Evolutionary conservation across 495 filamentous ascomycete species (phyloP).

Genomic region (Aspergillus campestris): DNA sequence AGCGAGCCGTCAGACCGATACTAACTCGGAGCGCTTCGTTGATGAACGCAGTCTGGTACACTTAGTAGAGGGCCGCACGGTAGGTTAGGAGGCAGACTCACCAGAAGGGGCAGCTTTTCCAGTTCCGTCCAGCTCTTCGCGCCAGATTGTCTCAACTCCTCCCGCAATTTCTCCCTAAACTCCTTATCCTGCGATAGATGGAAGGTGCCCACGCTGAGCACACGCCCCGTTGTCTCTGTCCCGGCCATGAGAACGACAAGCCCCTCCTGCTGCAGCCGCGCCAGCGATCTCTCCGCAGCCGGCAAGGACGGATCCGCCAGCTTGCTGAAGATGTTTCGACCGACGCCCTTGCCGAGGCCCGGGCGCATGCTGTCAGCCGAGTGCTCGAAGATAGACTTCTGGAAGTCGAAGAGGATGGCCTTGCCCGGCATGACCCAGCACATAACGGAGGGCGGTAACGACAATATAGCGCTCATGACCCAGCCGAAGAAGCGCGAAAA

Average conservation of each 20-base stretch:
- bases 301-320: slow-evolving; percentile 11
- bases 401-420: slow-evolving; percentile 15
- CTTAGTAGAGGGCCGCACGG: not conserved
- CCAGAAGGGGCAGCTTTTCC: slow-evolving; percentile 42
- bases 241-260: slow-evolving; percentile 28
- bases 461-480: slow-evolving; percentile 10
- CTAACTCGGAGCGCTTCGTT: slow-evolving; percentile 38
- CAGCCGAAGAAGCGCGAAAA: slow-evolving; percentile 18
- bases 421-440: slow-evolving; percentile 12
- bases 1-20: slow-evolving; percentile 28
- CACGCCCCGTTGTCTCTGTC: slow-evolving; percentile 27
- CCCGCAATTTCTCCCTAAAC: slow-evolving; percentile 10
- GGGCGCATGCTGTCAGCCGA: not conserved
- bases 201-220: slow-evolving; percentile 14
- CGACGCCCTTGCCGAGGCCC: not conserved
- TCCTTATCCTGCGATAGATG: slow-evolving; percentile 7
- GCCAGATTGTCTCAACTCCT: slow-evolving; percentile 18
- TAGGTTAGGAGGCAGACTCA: not conserved
- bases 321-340: slow-evolving; percentile 8
- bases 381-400: not conserved
- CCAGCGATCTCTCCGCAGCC: slow-evolving; percentile 7
- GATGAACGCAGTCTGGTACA: slow-evolving; percentile 26
- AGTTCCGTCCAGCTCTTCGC: slow-evolving; percentile 27
- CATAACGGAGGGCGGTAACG: slow-evolving; percentile 3
- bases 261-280: slow-evolving; percentile 28